A percentile compares a stretch with the other conserved stretches of the same genome.
These are phyloP conservation scores for Tetrastigma voinierianum DNA, from an alignment of 164 flowering plant species.

Conservation along the genomic window DNA sequence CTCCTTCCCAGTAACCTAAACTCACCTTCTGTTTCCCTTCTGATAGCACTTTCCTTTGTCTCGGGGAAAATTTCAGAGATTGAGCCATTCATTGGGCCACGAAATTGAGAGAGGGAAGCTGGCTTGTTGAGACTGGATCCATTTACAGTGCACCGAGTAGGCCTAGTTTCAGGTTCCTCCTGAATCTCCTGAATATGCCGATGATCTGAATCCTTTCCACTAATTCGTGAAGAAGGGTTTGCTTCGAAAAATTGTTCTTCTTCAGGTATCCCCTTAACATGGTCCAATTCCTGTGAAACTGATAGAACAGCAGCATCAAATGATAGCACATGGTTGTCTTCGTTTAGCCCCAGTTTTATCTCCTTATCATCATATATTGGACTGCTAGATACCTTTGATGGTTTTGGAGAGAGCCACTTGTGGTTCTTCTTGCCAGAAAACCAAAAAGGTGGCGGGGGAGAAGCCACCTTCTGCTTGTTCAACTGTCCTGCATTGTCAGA, in stretches of 20 bases:
- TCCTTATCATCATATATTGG: conserved; percentile 55
- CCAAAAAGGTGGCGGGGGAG: conserved; percentile 70
- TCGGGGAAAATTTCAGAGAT: conserved; percentile 43
- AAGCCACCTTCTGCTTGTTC: conserved; percentile 39
- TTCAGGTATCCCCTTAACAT: conserved; percentile 49
- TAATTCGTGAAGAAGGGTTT: conserved; percentile 8
- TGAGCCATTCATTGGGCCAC: conserved; percentile 30
- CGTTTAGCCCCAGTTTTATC: conserved; percentile 26
- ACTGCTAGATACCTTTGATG: conserved; percentile 43
- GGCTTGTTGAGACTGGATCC: conserved; percentile 24
- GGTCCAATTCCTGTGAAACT: conserved; percentile 61
- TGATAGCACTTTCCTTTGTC: conserved; percentile 81
- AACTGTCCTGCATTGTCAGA: conserved; percentile 50
- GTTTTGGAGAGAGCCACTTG: conserved; percentile 52
- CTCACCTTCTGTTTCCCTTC: conserved; percentile 97
- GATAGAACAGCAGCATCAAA: conserved; percentile 86
- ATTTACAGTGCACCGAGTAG: conserved; percentile 18
- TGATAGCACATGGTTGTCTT: conserved; percentile 50
- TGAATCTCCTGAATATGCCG: conserved; percentile 44
- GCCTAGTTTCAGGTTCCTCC: conserved; percentile 39
- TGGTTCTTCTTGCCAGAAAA: conserved; percentile 45
- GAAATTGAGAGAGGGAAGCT: conserved; percentile 18
- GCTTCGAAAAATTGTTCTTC: conserved; percentile 37
- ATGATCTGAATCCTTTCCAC: conserved; percentile 12
- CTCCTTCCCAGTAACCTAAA: conserved; percentile 82